These are phyloP conservation scores for Russula compacta DNA, from an alignment of 768 basidiomycete species.

Conservation along the genomic window DNA sequence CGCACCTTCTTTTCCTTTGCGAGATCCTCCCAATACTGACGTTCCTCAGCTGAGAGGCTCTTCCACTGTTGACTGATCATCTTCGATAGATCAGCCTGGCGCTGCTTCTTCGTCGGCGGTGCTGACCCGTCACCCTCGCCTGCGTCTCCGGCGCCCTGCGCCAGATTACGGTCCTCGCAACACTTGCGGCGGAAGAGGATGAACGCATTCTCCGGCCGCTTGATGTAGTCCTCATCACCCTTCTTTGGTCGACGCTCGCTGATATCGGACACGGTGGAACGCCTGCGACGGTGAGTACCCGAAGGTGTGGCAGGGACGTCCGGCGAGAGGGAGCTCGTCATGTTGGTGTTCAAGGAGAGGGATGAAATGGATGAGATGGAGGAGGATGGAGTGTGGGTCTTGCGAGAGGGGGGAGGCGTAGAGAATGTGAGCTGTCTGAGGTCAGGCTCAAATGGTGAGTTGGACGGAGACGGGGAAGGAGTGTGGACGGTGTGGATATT, in stretches of 20 bases:
- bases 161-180: constrained; percentile 60
- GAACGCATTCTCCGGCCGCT: constrained; percentile 78
- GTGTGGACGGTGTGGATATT: constrained; percentile 25
- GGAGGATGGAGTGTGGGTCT: constrained; percentile 34
- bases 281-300: constrained; percentile 26
- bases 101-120: constrained; percentile 55
- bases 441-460: constrained; percentile 68
- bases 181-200: constrained; percentile 76
- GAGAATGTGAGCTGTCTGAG: constrained; percentile 38
- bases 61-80: constrained; percentile 80
- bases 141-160: constrained; percentile 34
- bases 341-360: constrained; percentile 26
- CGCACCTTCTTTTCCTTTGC: constrained; percentile 76
- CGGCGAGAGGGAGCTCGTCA: constrained; percentile 21
- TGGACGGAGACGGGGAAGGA: constrained; percentile 54
- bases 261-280: constrained; percentile 30
- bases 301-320: constrained; percentile 22
- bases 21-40: constrained; percentile 63
- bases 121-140: constrained; percentile 14
- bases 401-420: constrained; percentile 30
- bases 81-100: constrained; percentile 73
- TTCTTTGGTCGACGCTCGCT: constrained; percentile 37
- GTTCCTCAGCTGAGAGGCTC: constrained; percentile 52
- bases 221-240: constrained; percentile 78
- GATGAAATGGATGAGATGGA: constrained; percentile 35